Evolutionary conservation across 148 eudicot genomes (phyloP).

Genomic region (Heliosperma pusillum): DNA sequence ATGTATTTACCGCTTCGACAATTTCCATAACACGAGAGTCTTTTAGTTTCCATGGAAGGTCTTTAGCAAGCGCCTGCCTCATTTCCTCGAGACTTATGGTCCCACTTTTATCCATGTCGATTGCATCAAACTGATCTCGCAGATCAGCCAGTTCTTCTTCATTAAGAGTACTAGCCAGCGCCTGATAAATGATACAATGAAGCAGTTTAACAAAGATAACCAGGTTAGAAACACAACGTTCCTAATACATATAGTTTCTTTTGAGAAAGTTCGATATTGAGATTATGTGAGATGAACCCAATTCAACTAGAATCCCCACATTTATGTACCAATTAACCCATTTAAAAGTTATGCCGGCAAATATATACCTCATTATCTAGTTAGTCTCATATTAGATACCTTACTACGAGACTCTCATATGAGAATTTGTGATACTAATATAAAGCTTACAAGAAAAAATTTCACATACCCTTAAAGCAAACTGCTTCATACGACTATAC

Average conservation of each 20-base stretch:
- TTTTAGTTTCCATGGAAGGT: slow-evolving; percentile 92
- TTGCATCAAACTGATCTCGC: slow-evolving; percentile 92
- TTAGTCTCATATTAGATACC: too few species aligned
- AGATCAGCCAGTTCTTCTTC: slow-evolving; percentile 77
- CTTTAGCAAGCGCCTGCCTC: slow-evolving; percentile 98
- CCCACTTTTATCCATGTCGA: slow-evolving; percentile 89
- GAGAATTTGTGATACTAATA: not conserved
- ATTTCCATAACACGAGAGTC: slow-evolving; percentile 82
- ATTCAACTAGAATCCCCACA: too few species aligned
- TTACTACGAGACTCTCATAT: too few species aligned
- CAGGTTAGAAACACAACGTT: not conserved
- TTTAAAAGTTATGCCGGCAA: too few species aligned
- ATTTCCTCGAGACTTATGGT: slow-evolving; percentile 92
- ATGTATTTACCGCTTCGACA: slow-evolving; percentile 73
- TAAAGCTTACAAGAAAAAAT: slow-evolving; percentile 8
- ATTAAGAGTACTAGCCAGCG: slow-evolving; percentile 82
- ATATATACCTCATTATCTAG: too few species aligned
- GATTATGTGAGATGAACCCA: too few species aligned
- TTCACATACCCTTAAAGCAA: slow-evolving; percentile 74
- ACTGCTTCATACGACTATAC: slow-evolving; percentile 88
- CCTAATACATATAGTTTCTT: too few species aligned
- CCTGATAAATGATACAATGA: slow-evolving; percentile 39
- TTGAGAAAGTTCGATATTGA: too few species aligned
- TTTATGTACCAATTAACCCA: too few species aligned
- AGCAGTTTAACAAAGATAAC: not conserved